Percentiles rank a stretch among this genome's conserved stretches.
These are phyloP conservation scores for Malassezia yamatoensis DNA, from an alignment of 1,284 basidiomycete genomes.

Conservation along the genomic window DNA sequence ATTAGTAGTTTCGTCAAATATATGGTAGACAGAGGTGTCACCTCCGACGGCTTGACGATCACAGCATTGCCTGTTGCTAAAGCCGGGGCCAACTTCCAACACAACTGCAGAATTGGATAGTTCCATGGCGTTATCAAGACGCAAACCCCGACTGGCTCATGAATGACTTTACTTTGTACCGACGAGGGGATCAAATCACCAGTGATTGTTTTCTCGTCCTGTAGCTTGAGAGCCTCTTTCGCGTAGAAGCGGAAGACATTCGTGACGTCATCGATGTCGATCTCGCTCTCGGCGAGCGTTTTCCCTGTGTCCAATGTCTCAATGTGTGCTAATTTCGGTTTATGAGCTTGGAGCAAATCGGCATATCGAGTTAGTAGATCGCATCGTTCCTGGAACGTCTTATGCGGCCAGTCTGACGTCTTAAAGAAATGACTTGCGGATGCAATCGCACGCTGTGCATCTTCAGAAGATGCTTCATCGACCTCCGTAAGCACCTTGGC, in stretches of 20 bases:
- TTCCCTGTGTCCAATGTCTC: constrained; percentile 47
- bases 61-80: constrained; percentile 43
- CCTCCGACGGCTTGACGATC: constrained; percentile 48
- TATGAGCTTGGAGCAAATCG: constrained; percentile 39
- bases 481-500: constrained; percentile 29
- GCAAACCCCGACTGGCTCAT: constrained; percentile 45
- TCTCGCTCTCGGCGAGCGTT: constrained; percentile 38
- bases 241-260: constrained; percentile 46
- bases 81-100: constrained; percentile 47
- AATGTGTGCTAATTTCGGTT: constrained; percentile 31
- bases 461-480: constrained; percentile 36
- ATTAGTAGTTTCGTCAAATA: constrained; percentile 39
- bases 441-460: constrained; percentile 33
- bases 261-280: constrained; percentile 46
- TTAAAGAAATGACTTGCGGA: constrained; percentile 35
- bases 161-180: constrained; percentile 31
- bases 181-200: constrained; percentile 36
- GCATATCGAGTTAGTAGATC: constrained; percentile 30
- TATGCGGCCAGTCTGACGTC: constrained; percentile 29
- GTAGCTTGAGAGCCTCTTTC: constrained; percentile 40
- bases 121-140: constrained; percentile 48
- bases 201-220: constrained; percentile 27
- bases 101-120: constrained; percentile 45
- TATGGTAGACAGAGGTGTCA: constrained; percentile 44
- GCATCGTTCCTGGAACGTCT: constrained; percentile 25